These are phyloP conservation scores for Lagerstroemia speciosa DNA, from an alignment of 345 rosid species.

Conservation along the genomic window DNA sequence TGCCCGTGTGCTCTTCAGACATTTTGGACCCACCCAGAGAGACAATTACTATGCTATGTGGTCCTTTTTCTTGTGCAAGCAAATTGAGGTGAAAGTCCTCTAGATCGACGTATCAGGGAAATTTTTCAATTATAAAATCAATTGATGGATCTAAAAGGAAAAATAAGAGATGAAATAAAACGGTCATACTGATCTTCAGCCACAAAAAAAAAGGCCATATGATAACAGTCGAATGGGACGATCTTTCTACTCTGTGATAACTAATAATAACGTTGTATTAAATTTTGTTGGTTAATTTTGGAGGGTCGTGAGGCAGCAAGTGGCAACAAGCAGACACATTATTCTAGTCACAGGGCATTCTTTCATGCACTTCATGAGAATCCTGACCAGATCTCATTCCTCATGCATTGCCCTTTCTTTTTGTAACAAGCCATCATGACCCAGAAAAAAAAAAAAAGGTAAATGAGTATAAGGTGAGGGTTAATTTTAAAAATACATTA, in stretches of 20 bases:
- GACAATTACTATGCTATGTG: not conserved
- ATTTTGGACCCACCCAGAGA: not conserved
- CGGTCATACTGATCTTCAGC: too few relatives aligned
- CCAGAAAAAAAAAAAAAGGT: too few relatives aligned
- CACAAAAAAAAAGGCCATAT: too few relatives aligned
- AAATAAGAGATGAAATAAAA: too few relatives aligned
- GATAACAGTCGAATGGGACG: too few relatives aligned
- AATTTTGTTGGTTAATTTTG: not conserved
- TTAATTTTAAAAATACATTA: too few relatives aligned
- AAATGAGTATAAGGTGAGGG: too few relatives aligned
- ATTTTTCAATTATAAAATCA: too few relatives aligned
- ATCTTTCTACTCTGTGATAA: too few relatives aligned
- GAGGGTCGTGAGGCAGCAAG: not conserved
- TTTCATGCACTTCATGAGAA: not conserved
- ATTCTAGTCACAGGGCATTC: not conserved
- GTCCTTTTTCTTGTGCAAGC: not conserved
- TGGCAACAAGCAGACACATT: not conserved
- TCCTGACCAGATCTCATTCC: not conserved
- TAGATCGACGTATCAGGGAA: not conserved
- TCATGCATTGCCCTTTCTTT: not conserved
- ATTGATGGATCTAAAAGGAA: too few relatives aligned
- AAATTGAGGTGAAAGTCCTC: not conserved
- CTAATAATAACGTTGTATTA: too few relatives aligned
- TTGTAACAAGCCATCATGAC: too few relatives aligned
- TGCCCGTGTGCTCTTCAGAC: not conserved